Conservation (phyloP, 2,329 filamentous ascomycete genomes). For the Nemania abortiva region DNA sequence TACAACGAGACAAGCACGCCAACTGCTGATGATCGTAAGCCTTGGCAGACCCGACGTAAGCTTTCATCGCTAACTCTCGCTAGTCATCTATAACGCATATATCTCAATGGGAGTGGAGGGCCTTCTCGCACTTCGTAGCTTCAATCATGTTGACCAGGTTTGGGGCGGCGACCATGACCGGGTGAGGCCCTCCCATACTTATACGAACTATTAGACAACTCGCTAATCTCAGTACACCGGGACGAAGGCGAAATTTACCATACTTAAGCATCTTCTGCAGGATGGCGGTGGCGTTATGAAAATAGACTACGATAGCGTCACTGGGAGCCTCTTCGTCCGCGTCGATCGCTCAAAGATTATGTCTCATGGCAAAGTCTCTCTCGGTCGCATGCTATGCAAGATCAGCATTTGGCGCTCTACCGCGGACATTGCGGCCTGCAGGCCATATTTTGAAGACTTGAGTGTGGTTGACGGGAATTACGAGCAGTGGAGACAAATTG, state of each 20-base stretch:
- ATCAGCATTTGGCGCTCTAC: no score
- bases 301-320: neutral
- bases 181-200: slow-evolving; percentile 26
- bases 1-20: slow-evolving; percentile 44
- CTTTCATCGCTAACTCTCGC: neutral
- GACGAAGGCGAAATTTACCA: slow-evolving; percentile 64
- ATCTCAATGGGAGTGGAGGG: slow-evolving; percentile 49
- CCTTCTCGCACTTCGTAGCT: slow-evolving; percentile 46
- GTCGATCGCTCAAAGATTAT: neutral
- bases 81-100: slow-evolving; percentile 37
- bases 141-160: slow-evolving; percentile 46
- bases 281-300: slow-evolving; percentile 64
- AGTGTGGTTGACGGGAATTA: no score
- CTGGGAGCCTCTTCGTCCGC: neutral
- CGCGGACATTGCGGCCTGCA: no score
- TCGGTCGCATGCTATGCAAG: no score
- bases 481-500: no score
- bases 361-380: neutral
- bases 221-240: neutral
- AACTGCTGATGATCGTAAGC: slow-evolving; percentile 51
- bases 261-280: slow-evolving; percentile 66
- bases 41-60: slow-evolving; percentile 1
- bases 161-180: slow-evolving; percentile 52
- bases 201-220: neutral
- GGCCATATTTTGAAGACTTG: no score